Base-by-base conservation (phyloP, 202 grass and related monocot species). In the Setaria italica region DNA sequence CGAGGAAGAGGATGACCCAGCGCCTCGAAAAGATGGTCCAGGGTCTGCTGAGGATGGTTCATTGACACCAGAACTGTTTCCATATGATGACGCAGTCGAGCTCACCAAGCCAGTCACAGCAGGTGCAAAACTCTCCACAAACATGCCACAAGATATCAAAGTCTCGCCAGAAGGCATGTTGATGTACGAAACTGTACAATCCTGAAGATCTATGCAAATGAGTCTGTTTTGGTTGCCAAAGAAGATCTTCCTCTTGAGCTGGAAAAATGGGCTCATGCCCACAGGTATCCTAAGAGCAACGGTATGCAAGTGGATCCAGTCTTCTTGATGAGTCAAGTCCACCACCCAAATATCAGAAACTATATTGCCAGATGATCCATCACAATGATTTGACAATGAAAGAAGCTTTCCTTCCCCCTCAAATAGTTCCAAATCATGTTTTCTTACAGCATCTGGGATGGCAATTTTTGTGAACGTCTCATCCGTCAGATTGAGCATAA, bases 111-210 rank as follows among this genome's bases (percentile, higher is more conserved):
- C 74, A 56, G 4, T 46, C 17, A 54, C 29, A 20, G 74, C 69
- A 87, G 85, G 84, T 55, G 77, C 62, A 84, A 90, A 78, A 62
- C 88, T 90, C 76, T 90, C 88, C 68, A 90, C 88, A 20, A 90
- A 90, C 55, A 68, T 70, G 25, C 88, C 88, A 39, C 68, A 79
- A 4, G 88, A 80, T 69, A 84, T 45, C 51, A 90, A 75, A 80
- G 35, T 84, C 62, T 87, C 84, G 1, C 80, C 80, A 63, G 34
- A 10, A 80, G 62, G 84, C 43, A 90, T 74, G 35, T 51, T 39
- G 53, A 90, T 37, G 64, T 87, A 83, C 16, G 21, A 84, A 87
- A 73, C 80, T 33, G 60, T 79, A 20, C 50, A 45, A 56, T 73
- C 68, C 84, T 75, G 19, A 84, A 90, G 50, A 90, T 90, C 60